These are phyloP conservation scores for Mycena crocata DNA, from an alignment of 768 basidiomycete species.

Conservation along the genomic window DNA sequence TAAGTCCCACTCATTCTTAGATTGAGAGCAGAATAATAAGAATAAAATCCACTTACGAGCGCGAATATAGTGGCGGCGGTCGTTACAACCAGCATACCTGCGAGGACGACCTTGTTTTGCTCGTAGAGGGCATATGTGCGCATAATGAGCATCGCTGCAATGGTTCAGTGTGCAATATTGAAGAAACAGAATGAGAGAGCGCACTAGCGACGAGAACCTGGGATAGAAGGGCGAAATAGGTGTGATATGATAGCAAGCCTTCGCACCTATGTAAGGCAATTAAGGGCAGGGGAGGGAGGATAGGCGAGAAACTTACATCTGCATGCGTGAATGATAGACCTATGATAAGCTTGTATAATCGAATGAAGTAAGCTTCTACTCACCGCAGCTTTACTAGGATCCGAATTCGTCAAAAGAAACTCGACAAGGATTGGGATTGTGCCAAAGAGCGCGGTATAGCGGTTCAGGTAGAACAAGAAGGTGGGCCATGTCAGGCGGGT, in stretches of 20 bases:
- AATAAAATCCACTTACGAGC: background rate
- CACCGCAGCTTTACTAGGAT: conserved; percentile 13
- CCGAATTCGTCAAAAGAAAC: conserved; percentile 16
- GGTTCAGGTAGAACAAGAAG: conserved; percentile 38
- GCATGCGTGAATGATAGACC: no score
- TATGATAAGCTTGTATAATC: no score
- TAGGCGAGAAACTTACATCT: background rate
- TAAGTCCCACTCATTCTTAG: background rate
- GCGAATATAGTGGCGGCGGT: conserved; percentile 1
- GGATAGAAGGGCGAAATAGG: conserved; percentile 19
- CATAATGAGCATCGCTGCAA: conserved; percentile 27
- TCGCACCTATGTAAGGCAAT: conserved; percentile 6
- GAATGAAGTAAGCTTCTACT: background rate
- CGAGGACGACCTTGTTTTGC: conserved; percentile 21
- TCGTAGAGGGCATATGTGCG: conserved; percentile 31
- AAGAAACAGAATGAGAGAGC: background rate
- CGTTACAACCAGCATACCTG: conserved; percentile 9
- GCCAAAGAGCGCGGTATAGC: conserved; percentile 37
- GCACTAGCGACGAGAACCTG: conserved; percentile 23
- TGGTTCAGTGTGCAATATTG: background rate
- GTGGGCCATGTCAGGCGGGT: conserved; percentile 29
- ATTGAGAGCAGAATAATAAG: no score
- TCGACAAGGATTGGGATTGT: conserved; percentile 31
- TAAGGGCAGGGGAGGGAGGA: no score
- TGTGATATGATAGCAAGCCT: conserved; percentile 8